Percentiles rank a stretch among this genome's conserved stretches.
These are phyloP conservation scores for Claviceps sp. DNA, from an alignment of 2,329 filamentous ascomycete genomes.

Conservation along the genomic window DNA sequence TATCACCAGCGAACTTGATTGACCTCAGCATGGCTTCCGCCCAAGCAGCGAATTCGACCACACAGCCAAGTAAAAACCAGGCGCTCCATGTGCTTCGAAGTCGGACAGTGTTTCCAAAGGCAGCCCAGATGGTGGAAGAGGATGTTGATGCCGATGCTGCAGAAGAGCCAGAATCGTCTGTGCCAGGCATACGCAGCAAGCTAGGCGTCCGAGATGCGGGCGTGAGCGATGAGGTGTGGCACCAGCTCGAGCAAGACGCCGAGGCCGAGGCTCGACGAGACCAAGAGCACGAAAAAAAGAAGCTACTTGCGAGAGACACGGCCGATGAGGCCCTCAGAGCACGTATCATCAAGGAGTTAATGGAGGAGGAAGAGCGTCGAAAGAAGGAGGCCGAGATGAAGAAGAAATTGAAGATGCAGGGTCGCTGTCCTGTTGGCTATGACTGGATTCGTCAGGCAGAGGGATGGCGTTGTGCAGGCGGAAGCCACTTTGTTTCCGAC, in stretches of 20 bases:
- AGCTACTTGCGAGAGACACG: constrained; percentile 13
- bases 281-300: constrained; percentile 21
- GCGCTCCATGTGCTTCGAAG: too few species aligned
- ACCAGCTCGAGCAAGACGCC: constrained; percentile 41
- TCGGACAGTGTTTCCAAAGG: not conserved
- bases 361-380: constrained; percentile 25
- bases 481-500: constrained; percentile 13
- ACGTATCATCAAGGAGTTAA: constrained; percentile 21
- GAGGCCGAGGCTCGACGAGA: constrained; percentile 23
- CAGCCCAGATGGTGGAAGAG: constrained; percentile 6
- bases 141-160: not conserved
- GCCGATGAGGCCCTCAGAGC: constrained; percentile 18
- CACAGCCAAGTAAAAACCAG: not conserved
- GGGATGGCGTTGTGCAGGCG: constrained; percentile 49
- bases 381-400: constrained; percentile 25
- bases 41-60: not conserved
- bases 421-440: constrained; percentile 42
- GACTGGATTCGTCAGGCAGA: constrained; percentile 41
- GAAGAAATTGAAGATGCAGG: constrained; percentile 36
- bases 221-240: constrained; percentile 48
- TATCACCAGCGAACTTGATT: not conserved
- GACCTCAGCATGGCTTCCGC: not conserved
- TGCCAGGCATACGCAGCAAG: not conserved
- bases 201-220: constrained; percentile 33
- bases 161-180: too few species aligned